A percentile compares a stretch with the other conserved stretches of the same genome.
phyloP scores from a whole-genome alignment of 805 yeast genomes.

The Lachancea waltii region DNA sequence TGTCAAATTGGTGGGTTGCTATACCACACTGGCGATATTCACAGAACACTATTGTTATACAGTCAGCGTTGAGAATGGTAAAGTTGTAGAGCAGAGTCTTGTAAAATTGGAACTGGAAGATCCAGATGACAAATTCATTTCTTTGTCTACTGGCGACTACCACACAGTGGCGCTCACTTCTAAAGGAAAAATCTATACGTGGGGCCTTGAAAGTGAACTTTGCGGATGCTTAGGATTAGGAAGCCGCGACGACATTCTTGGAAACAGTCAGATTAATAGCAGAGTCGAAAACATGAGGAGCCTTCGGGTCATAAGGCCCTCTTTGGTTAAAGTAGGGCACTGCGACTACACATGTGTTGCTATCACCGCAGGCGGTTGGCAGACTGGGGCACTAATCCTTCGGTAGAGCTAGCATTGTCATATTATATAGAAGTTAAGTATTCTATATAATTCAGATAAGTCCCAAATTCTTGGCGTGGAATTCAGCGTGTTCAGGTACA shows the following conservation, averaged over 20 bases:
- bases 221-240: slow-evolving; percentile 77
- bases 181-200: slow-evolving; percentile 50
- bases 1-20: slow-evolving; percentile 50
- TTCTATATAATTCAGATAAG: slow-evolving; percentile 16
- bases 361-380: slow-evolving; percentile 77
- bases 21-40: slow-evolving; percentile 47
- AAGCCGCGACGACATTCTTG: slow-evolving; percentile 16
- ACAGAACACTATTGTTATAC: slow-evolving; percentile 41
- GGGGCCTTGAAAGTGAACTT: slow-evolving; percentile 59
- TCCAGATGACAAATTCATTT: slow-evolving; percentile 42
- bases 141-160: slow-evolving; percentile 65
- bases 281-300: slow-evolving; percentile 29
- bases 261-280: slow-evolving; percentile 23
- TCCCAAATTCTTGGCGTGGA: slow-evolving; percentile 65
- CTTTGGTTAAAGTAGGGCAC: slow-evolving; percentile 30
- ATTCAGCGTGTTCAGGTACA: slow-evolving; percentile 75
- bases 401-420: slow-evolving; percentile 6
- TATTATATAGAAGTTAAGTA: slow-evolving; percentile 3
- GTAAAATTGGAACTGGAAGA: slow-evolving; percentile 20
- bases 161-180: slow-evolving; percentile 58
- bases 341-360: slow-evolving; percentile 45
- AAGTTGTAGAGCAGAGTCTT: slow-evolving; percentile 13
- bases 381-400: slow-evolving; percentile 55
- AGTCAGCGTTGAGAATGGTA: slow-evolving; percentile 16
- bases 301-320: slow-evolving; percentile 39